These are phyloP conservation scores for Neurospora sp. DNA, from an alignment of 495 filamentous ascomycete species.

Conservation along the genomic window DNA sequence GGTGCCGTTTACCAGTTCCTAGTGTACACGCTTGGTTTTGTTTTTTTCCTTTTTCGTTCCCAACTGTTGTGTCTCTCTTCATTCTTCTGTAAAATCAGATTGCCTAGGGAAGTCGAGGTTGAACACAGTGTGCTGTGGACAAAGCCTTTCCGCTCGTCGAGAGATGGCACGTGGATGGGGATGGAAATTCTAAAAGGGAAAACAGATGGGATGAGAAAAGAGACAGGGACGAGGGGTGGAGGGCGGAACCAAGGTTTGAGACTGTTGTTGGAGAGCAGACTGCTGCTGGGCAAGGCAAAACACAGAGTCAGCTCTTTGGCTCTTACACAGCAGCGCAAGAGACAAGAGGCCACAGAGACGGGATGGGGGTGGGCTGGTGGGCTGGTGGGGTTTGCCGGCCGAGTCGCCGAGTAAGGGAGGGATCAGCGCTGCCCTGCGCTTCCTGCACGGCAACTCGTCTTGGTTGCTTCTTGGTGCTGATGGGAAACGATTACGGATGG, in stretches of 20 bases:
- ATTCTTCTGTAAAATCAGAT: background rate
- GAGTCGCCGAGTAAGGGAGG: constrained; percentile 14
- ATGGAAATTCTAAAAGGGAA: background rate
- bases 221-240: background rate
- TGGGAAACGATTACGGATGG: background rate
- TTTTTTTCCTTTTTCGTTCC: background rate
- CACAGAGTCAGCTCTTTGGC: background rate
- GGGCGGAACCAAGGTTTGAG: background rate
- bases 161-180: background rate
- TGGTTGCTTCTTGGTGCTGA: background rate
- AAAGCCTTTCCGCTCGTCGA: background rate
- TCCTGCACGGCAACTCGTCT: constrained; percentile 10
- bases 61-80: background rate
- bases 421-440: constrained; percentile 15
- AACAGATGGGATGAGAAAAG: background rate
- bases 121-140: background rate
- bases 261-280: background rate
- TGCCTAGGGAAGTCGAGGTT: background rate
- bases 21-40: background rate
- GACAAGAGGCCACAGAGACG: background rate
- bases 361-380: constrained; percentile 4
- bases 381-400: constrained; percentile 10
- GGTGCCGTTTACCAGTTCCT: background rate
- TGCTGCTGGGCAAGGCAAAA: background rate
- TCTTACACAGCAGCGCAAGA: background rate